These are phyloP conservation scores for Bifiguratus adelaidae DNA, from an alignment of 192 early-diverging fungal genomes.

Conservation along the genomic window DNA sequence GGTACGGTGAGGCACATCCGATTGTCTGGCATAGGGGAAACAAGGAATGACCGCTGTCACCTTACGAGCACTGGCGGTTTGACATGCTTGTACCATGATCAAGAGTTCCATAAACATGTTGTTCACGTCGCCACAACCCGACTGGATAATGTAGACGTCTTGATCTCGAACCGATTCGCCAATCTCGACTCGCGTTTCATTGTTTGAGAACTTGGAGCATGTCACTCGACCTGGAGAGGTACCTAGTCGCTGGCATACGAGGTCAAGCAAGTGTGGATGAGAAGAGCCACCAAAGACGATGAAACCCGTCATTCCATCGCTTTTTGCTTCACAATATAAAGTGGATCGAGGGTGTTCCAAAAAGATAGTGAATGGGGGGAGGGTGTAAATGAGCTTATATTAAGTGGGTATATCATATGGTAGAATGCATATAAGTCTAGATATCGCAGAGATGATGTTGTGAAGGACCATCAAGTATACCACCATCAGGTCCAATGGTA, in stretches of 20 bases:
- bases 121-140: slow-evolving; percentile 91
- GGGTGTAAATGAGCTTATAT: too few relatives aligned
- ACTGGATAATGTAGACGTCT: slow-evolving; percentile 90
- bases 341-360: too few relatives aligned
- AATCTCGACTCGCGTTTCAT: slow-evolving; percentile 91
- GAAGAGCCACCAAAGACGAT: slow-evolving; percentile 51
- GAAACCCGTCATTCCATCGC: slow-evolving; percentile 10
- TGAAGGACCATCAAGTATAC: too few relatives aligned
- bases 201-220: slow-evolving; percentile 86
- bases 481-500: too few relatives aligned
- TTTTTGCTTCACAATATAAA: too few relatives aligned
- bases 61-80: slow-evolving; percentile 79
- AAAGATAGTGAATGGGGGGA: too few relatives aligned
- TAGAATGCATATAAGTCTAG: too few relatives aligned
- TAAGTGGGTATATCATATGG: too few relatives aligned
- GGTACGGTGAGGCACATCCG: slow-evolving; percentile 50
- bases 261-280: slow-evolving; percentile 66
- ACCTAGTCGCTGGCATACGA: slow-evolving; percentile 78
- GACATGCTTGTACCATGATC: slow-evolving; percentile 95
- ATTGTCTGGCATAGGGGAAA: slow-evolving; percentile 91
- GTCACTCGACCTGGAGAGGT: slow-evolving; percentile 55
- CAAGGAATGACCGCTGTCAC: slow-evolving; percentile 92
- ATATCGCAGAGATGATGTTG: too few relatives aligned
- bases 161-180: slow-evolving; percentile 80
- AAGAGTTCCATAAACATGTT: slow-evolving; percentile 95